phyloP scores from a whole-genome alignment of 129 eudicot genomes.

The Dittrichia graveolens region DNA sequence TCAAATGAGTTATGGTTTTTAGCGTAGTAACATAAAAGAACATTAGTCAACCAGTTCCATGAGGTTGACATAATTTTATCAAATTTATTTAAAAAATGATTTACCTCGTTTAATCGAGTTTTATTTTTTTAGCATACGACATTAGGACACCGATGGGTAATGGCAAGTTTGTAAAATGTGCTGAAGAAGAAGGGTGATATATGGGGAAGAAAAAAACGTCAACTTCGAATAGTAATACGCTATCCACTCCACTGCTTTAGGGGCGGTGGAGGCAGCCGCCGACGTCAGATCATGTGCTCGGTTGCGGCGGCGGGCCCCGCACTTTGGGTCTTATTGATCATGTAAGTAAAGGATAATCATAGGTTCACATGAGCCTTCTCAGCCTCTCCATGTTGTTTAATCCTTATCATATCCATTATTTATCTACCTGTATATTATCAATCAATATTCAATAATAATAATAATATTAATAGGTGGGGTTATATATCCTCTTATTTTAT shows the following conservation, averaged over 20 bases:
- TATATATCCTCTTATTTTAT: no score
- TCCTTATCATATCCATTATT: constrained; percentile 32
- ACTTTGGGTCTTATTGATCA: constrained; percentile 1
- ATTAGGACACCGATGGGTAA: no score
- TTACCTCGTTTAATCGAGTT: no score
- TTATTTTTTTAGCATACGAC: no score
- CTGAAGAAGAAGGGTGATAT: not conserved
- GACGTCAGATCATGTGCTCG: constrained; percentile 42
- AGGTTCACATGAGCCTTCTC: constrained; percentile 27
- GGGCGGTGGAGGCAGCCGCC: constrained; percentile 51
- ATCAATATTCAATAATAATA: no score
- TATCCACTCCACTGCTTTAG: constrained; percentile 13
- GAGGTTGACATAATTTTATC: no score
- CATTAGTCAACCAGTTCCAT: no score
- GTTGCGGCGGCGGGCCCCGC: constrained; percentile 48
- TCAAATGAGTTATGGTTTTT: no score
- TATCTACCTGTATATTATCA: not conserved
- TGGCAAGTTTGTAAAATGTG: no score
- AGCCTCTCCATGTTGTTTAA: constrained; percentile 10
- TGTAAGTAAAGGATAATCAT: not conserved
- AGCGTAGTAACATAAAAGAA: no score
- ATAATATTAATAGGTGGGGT: no score
- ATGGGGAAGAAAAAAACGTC: constrained; percentile 15
- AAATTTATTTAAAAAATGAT: no score
- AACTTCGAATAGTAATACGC: constrained; percentile 4